These are phyloP conservation scores for Entrophospora sp. DNA, from an alignment of 192 early-diverging fungal species.

Conservation along the genomic window DNA sequence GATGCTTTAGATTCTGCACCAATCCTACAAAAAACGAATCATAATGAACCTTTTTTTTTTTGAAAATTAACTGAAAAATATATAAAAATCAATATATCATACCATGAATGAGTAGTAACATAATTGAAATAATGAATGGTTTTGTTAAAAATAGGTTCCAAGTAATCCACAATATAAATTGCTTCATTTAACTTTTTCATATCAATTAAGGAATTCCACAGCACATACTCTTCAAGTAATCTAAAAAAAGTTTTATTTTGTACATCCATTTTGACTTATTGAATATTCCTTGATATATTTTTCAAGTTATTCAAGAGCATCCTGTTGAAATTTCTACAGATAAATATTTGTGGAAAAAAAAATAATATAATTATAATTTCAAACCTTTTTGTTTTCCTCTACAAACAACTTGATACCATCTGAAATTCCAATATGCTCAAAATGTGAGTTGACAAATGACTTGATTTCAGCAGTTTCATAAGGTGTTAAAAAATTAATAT, in stretches of 20 bases:
- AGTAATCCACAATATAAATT: conserved; percentile 1
- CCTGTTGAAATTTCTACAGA: not conserved
- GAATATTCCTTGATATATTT: not conserved
- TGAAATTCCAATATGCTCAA: not conserved
- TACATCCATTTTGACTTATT: not conserved
- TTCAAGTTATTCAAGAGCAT: not conserved
- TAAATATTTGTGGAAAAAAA: no score
- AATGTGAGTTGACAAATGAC: not conserved
- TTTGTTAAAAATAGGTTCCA: conserved; percentile 1
- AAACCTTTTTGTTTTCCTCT: conserved; percentile 11
- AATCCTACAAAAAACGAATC: no score
- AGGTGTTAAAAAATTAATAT: not conserved
- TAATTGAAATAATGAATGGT: conserved; percentile 14
- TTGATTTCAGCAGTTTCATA: conserved; percentile 7
- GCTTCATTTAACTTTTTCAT: not conserved
- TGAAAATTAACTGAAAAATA: not conserved
- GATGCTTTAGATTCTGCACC: no score
- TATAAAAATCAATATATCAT: no score
- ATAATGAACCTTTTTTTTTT: not conserved
- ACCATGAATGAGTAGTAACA: conserved; percentile 5
- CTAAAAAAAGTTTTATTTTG: not conserved
- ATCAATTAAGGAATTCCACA: not conserved
- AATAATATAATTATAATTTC: not conserved
- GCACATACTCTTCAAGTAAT: not conserved
- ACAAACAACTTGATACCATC: not conserved